Base-by-base conservation (phyloP, 805 yeast genomes). In the Candida corydali region DNA sequence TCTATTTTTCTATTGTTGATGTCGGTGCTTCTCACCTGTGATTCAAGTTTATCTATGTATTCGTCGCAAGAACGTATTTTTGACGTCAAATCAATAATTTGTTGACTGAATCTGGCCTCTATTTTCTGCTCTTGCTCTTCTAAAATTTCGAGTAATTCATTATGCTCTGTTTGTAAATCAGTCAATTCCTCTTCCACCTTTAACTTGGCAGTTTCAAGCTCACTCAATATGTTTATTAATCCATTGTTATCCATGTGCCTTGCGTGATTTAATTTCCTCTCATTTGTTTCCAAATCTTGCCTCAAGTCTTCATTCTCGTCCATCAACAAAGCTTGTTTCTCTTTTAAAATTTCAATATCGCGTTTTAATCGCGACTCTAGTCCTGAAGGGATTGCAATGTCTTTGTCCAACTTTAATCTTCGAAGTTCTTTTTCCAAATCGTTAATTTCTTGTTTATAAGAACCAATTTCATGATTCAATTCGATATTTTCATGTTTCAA, bases 11-110 rank as follows among this genome's bases (percentile, higher is more conserved):
- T 24, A 8, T 7, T 8, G 18, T 33, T 26, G 5, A 11, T 9
- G 14, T 32, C 17, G 47, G 38, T 14, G 43, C 24, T 9, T 47
- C 46, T 29, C 29, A 24, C 8, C 11, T 29, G 17, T 11, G 22
- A 27, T 22, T 34, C 36, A 15, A 40, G 25, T 18, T 22, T 15
- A 15, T 33, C 29, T 3, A 40, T 40, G 17, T 32, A 27, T n/a
- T 9, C 8, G 17, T 40, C 43, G 3, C 31, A 24, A n/a, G 28
- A 34, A 9, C 22, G 25, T 19, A 40, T 4, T 20, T 29, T 33
- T 9, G 20, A 32, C 23, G 28, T 20, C 14, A 32, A 32, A 2
- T 29, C 30, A 17, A 19, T 11, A 15, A 39, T 12, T 28, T 35
- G 26, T 22, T 17, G 8, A 3, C 23, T 15, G 8, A 34, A 24